phyloP scores from a whole-genome alignment of 2,329 filamentous ascomycete genomes.

The Delphinella strobiligena region DNA sequence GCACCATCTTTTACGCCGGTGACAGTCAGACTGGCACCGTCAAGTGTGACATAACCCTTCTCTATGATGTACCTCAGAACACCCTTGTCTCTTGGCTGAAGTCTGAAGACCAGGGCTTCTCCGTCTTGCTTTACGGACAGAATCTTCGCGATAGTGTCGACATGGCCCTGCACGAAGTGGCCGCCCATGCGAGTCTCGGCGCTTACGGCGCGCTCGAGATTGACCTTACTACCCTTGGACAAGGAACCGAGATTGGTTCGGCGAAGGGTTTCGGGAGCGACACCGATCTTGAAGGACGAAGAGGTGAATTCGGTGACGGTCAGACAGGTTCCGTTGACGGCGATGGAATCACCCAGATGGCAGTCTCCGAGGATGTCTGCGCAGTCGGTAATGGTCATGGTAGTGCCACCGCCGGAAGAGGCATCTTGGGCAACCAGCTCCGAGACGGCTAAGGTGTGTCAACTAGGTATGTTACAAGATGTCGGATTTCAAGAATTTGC shows the following conservation, averaged over 20 bases:
- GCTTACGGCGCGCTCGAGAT: conserved; percentile 86
- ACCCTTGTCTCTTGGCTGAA: conserved; percentile 55
- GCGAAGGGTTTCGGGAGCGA: conserved; percentile 89
- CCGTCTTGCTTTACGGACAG: conserved; percentile 64
- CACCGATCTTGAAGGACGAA: conserved; percentile 71
- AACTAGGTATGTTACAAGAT: conserved; percentile 19
- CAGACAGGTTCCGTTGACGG: conserved; percentile 90
- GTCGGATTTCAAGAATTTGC: conserved; percentile 13
- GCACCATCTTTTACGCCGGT: conserved; percentile 70
- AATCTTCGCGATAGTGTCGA: conserved; percentile 78
- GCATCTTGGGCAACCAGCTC: conserved; percentile 69
- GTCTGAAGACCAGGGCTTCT: conserved; percentile 78
- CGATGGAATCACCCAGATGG: conserved; percentile 84
- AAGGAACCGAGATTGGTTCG: conserved; percentile 86
- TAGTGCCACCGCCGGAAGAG: conserved; percentile 68
- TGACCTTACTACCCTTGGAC: conserved; percentile 55
- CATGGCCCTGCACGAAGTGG: conserved; percentile 95
- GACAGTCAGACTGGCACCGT: conserved; percentile 88
- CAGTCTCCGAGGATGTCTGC: conserved; percentile 64
- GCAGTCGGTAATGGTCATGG: conserved; percentile 68
- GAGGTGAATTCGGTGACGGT: conserved; percentile 67
- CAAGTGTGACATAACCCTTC: conserved; percentile 90
- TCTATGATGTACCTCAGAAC: conserved; percentile 83
- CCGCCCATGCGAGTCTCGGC: conserved; percentile 93
- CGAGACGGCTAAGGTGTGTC: conserved; percentile 56